These are phyloP conservation scores for Diaporthe capsici DNA, from an alignment of 2,329 filamentous ascomycete genomes.

Conservation along the genomic window DNA sequence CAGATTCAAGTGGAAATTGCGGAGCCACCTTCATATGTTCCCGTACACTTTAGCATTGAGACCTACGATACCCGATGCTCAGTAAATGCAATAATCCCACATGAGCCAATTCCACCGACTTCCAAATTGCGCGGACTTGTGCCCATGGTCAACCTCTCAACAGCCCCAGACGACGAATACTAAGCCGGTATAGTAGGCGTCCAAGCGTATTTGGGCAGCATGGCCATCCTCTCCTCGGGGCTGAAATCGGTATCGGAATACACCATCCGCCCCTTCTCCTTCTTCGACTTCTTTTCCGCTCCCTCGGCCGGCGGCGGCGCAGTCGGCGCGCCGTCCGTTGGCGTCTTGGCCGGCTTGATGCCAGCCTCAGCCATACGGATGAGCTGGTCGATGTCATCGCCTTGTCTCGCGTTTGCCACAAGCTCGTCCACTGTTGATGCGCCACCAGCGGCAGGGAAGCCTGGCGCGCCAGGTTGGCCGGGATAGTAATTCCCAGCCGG, in stretches of 20 bases:
- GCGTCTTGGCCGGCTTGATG: constrained; percentile 62
- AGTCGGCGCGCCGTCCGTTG: constrained; percentile 49
- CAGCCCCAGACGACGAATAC: not conserved
- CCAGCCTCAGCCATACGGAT: constrained; percentile 76
- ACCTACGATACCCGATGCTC: not conserved
- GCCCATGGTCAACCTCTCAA: not conserved
- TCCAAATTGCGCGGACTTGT: not conserved
- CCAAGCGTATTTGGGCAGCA: constrained; percentile 80
- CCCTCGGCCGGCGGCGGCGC: constrained; percentile 54
- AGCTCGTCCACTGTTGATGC: constrained; percentile 64
- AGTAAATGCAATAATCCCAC: not conserved
- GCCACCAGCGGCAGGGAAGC: constrained; percentile 48
- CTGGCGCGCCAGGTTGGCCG: constrained; percentile 48
- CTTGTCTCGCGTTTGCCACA: constrained; percentile 60
- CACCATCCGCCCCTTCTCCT: constrained; percentile 76
- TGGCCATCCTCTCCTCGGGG: constrained; percentile 91
- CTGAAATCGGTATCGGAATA: constrained; percentile 86
- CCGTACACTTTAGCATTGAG: not conserved
- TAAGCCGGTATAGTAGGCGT: constrained; percentile 22
- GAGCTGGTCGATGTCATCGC: constrained; percentile 75
- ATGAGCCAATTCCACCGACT: not conserved
- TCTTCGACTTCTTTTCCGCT: constrained; percentile 76
- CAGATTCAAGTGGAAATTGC: not conserved
- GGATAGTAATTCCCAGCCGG: constrained; percentile 45
- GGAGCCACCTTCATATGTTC: not conserved